Evolutionary conservation across 1,284 basidiomycete species (phyloP), one percentile per base, ranked within the genome.

Genomic region (Sanghuangporus weigelae): DNA sequence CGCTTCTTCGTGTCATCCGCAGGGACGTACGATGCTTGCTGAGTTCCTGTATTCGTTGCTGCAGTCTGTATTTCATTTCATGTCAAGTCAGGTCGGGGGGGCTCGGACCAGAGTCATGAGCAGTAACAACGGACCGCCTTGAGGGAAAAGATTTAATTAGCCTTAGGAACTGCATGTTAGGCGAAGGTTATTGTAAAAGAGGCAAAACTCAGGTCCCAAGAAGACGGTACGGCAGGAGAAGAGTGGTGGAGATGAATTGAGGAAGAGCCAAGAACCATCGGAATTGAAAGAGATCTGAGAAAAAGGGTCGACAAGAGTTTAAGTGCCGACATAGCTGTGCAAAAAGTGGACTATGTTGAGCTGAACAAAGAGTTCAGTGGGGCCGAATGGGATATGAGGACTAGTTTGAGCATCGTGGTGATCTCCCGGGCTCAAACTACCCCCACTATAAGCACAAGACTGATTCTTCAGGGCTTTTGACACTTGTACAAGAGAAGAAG

Each of bases 1-100:
- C 31, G 57, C 42, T 49, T 59, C 57, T 36, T 48, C 38, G 23
- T 19, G 35, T 49, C 42, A 59, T 59, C 57, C 57, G 42, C 57
- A 59, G 57, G 57, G 21, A 59, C 57, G 36, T 35, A 14, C 5
- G 7, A 11, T 19, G 8, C 35, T 35, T 26, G 19, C 49, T 2
- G 38, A 12, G 31, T 12, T 38, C 31, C 53, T 8, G n/a, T 51
- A 31, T 51, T 23, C 19, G 48, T 50, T 50, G 12, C 2, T 21
- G 48, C 16, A 19, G 7, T 23, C 6, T 21, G 4, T 12, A 26
- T 26, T 51, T 14, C 8, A 51, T 7, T 6, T 35, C 21, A 21
- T 51, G 49, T 26, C 12, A 21, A 7, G 49, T 21, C 49, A 51
- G 49, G 49, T 21, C 21, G 4, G 6, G 23, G 49, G 49, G 21